Evolutionary conservation across 139 green algal species (phyloP), one percentile per base, ranked within the genome.

Genomic region (Astrephomene gubernaculifera): DNA sequence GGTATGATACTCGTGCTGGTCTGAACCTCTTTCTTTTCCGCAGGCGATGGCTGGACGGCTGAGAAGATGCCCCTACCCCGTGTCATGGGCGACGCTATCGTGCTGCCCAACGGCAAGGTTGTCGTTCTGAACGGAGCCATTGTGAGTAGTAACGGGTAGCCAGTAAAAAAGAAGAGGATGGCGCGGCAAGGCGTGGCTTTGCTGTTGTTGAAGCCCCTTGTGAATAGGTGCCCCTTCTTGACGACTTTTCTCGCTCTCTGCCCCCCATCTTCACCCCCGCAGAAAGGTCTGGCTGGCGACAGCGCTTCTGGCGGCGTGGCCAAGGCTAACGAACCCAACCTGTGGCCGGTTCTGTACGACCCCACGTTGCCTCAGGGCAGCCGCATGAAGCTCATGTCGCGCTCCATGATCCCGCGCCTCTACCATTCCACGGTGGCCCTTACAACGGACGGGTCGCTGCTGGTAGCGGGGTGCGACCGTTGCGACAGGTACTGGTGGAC

Each of bases 21-120:
- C 57, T n/a, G n/a, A n/a, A n/a, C n/a, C n/a, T n/a, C n/a, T n/a
- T n/a, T n/a, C n/a, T 24, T 65, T 24, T 29, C 71, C 31, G 17
- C 35, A 54, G 73, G 49, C 25, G 45, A 57, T 27, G 83, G 83
- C 43, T 91, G 88, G 88, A 7, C 38, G 0, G 14, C 31, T 3
- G 88, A 91, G 73, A 70, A 35, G 35, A 91, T 91, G 88, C 61
- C 67, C 0, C 65, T 60, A 0, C 67, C 84, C 0, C 83, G 88
- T 0, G 83, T 91, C 1, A 91, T 89, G 88, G 71, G 71, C 5
- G 83, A 89, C 29, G 35, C 72, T 1, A 31, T 80, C 1, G 52
- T 91, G 27, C 88, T 91, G 72, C 88, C 88, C 14, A 91, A 91
- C 54, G 88, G 88, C 41, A n/a, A 82, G 19, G 79, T 91, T 2